A percentile compares a stretch with the other conserved stretches of the same genome.
Conservation (phyloP, 129 eudicot species). For the Chrysanthemum lavandulifolium region DNA sequence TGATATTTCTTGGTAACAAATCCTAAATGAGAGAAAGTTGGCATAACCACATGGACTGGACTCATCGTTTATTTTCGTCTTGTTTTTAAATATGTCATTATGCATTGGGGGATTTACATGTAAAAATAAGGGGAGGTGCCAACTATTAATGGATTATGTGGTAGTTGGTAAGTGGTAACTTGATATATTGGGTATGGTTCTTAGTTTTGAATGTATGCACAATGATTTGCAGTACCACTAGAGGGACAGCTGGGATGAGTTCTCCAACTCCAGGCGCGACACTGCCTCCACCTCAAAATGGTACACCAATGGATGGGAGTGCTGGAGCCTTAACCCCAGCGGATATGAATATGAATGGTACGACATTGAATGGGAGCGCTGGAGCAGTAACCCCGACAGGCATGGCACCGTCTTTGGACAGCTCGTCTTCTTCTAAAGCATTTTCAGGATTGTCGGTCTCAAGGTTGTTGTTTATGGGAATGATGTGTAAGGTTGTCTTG, state of each 20-base stretch:
- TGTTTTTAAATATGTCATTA: no score
- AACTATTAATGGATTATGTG: no score
- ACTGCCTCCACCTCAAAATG: conserved; percentile 14
- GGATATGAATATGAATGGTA: not conserved
- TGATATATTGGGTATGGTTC: no score
- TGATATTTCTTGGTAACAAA: not conserved
- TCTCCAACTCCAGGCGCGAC: conserved; percentile 8
- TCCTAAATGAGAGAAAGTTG: no score
- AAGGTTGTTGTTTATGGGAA: not conserved
- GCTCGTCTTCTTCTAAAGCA: conserved; percentile 17
- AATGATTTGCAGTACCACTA: conserved; percentile 19
- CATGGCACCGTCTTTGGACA: conserved; percentile 5
- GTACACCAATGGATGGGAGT: conserved; percentile 5
- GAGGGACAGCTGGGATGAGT: not conserved
- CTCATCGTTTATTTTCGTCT: no score
- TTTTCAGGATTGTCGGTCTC: not conserved
- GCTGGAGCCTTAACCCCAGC: conserved; percentile 12
- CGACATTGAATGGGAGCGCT: not conserved
- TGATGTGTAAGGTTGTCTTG: conserved; percentile 13
- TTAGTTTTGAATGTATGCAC: not conserved
- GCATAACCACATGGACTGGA: no score
- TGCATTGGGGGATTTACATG: no score
- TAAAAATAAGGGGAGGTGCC: no score
- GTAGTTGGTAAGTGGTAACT: no score
- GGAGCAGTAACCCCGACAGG: conserved; percentile 15